Evolutionary conservation across 2,329 filamentous ascomycete genomes (phyloP).

Genomic region (Penicillium vulpinum): DNA sequence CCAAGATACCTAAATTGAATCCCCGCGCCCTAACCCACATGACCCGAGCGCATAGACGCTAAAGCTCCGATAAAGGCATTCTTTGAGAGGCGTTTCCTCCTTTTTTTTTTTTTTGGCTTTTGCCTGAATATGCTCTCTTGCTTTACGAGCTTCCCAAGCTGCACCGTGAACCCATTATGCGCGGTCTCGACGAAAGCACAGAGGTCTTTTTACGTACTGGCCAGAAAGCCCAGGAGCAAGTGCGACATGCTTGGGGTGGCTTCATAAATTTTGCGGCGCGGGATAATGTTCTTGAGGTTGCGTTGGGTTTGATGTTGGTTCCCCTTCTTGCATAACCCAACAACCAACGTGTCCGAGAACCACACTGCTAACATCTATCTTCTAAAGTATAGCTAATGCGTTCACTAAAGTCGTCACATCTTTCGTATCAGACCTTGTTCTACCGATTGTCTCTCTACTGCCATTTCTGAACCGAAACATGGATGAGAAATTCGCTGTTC

Average conservation of each 20-base stretch:
- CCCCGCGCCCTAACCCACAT: background rate
- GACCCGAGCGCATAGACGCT: background rate
- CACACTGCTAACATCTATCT: background rate
- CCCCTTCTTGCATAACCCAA: background rate
- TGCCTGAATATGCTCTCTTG: background rate
- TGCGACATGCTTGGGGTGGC: slow-evolving; percentile 58
- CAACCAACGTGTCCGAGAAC: background rate
- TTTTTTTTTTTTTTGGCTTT: background rate
- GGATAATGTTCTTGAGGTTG: slow-evolving; percentile 74
- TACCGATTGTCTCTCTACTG: slow-evolving; percentile 68
- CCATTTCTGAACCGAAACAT: slow-evolving; percentile 70
- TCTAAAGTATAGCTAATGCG: slow-evolving; percentile 60
- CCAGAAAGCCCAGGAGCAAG: slow-evolving; percentile 45
- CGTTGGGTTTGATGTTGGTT: slow-evolving; percentile 68
- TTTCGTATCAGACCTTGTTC: slow-evolving; percentile 68
- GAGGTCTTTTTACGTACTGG: slow-evolving; percentile 38
- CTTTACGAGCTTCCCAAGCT: too few relatives aligned
- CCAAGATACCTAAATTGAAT: background rate
- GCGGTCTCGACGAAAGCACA: slow-evolving; percentile 31
- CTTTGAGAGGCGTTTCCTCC: background rate
- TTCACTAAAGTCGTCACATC: slow-evolving; percentile 72
- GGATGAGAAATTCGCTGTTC: slow-evolving; percentile 71
- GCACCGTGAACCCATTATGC: slow-evolving; percentile 21
- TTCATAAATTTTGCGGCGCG: slow-evolving; percentile 73
- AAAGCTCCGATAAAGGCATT: background rate